Conservation (phyloP, 441 rosid species). For the Lepidium campestre region DNA sequence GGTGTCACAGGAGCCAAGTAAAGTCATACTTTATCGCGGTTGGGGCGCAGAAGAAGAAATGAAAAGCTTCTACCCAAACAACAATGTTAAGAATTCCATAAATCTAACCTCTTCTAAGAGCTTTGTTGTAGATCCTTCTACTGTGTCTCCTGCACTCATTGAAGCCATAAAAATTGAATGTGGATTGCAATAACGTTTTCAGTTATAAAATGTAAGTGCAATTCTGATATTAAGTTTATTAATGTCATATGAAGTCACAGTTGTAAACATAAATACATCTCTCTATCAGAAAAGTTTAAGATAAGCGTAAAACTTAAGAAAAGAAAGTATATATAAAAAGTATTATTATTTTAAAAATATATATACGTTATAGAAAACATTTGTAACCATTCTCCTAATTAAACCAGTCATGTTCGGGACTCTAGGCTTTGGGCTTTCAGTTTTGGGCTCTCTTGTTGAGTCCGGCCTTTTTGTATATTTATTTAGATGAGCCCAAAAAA, state of each 20-base stretch:
- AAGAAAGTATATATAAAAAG: too few species aligned
- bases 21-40: conserved; percentile 82
- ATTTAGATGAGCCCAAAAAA: too few species aligned
- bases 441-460: too few species aligned
- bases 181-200: conserved; percentile 35
- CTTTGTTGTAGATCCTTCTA: conserved; percentile 22
- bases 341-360: too few species aligned
- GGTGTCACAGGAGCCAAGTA: conserved; percentile 91
- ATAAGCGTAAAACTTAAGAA: not conserved
- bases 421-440: too few species aligned
- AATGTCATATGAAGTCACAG: not conserved
- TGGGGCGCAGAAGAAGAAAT: conserved; percentile 68
- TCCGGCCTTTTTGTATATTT: too few species aligned
- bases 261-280: not conserved
- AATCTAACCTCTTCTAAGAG: conserved; percentile 10
- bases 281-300: not conserved
- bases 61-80: conserved; percentile 33
- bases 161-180: conserved; percentile 83
- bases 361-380: too few species aligned
- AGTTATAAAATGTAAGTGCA: not conserved
- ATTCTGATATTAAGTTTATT: not conserved
- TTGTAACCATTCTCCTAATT: too few species aligned
- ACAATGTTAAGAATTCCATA: conserved; percentile 15
- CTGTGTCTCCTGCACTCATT: conserved; percentile 70
- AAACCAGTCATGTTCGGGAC: too few species aligned